Evolutionary conservation across 2,329 filamentous ascomycete genomes (phyloP).

Genomic region (Apiospora phragmitis): DNA sequence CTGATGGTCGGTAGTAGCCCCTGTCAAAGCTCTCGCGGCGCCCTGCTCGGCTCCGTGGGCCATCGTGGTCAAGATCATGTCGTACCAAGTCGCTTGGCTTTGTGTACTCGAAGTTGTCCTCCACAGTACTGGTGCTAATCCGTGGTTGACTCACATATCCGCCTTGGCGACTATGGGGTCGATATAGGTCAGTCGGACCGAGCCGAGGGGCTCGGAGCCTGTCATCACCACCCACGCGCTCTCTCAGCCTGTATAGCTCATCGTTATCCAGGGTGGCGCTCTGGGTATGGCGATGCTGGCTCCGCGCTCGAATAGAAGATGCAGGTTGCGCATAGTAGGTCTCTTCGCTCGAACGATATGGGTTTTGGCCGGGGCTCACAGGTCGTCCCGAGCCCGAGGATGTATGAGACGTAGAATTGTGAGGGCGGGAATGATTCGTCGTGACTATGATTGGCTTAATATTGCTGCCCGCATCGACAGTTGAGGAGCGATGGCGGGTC

Average conservation of each 20-base stretch:
- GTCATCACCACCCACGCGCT: conserved; percentile 44
- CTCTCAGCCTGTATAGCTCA: conserved; percentile 50
- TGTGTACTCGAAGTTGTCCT: conserved; percentile 64
- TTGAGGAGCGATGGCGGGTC: conserved; percentile 48
- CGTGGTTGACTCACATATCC: conserved; percentile 46
- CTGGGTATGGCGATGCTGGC: conserved; percentile 45
- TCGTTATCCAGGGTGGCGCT: conserved; percentile 52
- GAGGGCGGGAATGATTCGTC: conserved; percentile 46
- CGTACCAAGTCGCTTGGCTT: conserved; percentile 61
- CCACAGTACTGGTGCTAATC: conserved; percentile 52
- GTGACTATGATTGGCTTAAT: conserved; percentile 60
- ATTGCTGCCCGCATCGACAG: conserved; percentile 46
- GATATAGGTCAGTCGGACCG: conserved; percentile 45
- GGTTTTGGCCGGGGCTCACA: conserved; percentile 48
- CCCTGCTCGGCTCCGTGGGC: conserved; percentile 37
- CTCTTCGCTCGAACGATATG: conserved; percentile 54
- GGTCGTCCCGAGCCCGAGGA: conserved; percentile 34
- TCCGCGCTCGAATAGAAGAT: conserved; percentile 54
- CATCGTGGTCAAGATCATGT: conserved; percentile 59
- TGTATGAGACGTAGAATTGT: conserved; percentile 40
- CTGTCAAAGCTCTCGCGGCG: conserved; percentile 58
- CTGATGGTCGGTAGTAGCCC: conserved; percentile 55
- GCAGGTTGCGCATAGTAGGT: conserved; percentile 59
- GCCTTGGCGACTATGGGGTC: conserved; percentile 46
- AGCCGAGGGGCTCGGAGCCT: conserved; percentile 36